Percentiles rank a stretch among this genome's conserved stretches.
phyloP scores from a whole-genome alignment of 1,284 basidiomycete genomes.

The Boletus mariae region DNA sequence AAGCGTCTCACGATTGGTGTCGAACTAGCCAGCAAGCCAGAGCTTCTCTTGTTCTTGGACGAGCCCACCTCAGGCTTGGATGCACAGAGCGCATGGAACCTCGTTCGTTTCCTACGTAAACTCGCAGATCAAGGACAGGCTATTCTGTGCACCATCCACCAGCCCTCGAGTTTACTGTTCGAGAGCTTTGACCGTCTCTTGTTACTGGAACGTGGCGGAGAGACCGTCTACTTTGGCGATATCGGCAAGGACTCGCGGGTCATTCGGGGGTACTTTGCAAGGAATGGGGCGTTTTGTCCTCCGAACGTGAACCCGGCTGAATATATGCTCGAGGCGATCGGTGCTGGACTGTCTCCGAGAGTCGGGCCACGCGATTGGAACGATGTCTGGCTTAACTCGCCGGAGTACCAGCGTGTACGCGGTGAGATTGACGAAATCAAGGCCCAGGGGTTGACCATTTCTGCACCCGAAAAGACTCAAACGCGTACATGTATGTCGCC shows the following conservation, averaged over 20 bases:
- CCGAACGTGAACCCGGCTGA: slow-evolving; percentile 59
- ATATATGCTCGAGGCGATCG: slow-evolving; percentile 69
- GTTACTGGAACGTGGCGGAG: slow-evolving; percentile 61
- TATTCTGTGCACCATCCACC: slow-evolving; percentile 74
- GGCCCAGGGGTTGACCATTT: slow-evolving; percentile 37
- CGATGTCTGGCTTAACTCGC: slow-evolving; percentile 65
- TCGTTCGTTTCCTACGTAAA: slow-evolving; percentile 81
- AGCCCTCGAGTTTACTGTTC: slow-evolving; percentile 63
- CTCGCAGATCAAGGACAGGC: slow-evolving; percentile 86
- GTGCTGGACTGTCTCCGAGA: slow-evolving; percentile 64
- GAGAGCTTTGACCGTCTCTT: slow-evolving; percentile 76
- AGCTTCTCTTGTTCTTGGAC: slow-evolving; percentile 75
- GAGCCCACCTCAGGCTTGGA: slow-evolving; percentile 70
- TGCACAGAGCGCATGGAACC: slow-evolving; percentile 80
- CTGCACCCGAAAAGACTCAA: slow-evolving; percentile 38
- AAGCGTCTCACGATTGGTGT: slow-evolving; percentile 89
- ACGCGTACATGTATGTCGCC: slow-evolving; percentile 44
- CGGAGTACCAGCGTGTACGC: slow-evolving; percentile 39
- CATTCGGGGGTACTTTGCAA: slow-evolving; percentile 68
- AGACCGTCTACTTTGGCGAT: slow-evolving; percentile 79
- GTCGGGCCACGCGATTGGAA: slow-evolving; percentile 75
- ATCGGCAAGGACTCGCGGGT: slow-evolving; percentile 64
- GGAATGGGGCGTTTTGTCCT: slow-evolving; percentile 61
- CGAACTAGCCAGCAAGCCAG: slow-evolving; percentile 82
- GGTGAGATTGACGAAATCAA: slow-evolving; percentile 47